A percentile compares a stretch with the other conserved stretches of the same genome.
Evolutionary conservation across 140 eudicot genomes (phyloP).

Genomic region (Flaveria floridana): DNA sequence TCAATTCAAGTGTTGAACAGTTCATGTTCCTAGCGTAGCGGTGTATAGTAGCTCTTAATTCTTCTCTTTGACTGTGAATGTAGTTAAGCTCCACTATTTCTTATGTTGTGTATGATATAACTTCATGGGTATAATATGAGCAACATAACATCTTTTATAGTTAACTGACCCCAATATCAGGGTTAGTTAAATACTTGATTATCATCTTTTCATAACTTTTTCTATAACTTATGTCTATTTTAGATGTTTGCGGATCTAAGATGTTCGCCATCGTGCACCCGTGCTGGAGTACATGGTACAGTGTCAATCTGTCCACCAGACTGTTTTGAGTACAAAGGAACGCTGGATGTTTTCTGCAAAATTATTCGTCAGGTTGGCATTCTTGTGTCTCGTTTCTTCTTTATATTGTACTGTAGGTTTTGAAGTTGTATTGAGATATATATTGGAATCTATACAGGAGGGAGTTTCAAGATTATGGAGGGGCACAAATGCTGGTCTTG

Average conservation of each 20-base stretch:
- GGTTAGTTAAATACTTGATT: background rate
- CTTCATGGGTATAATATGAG: background rate
- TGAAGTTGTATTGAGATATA: background rate
- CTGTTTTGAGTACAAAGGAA: constrained; percentile 97
- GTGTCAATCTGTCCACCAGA: constrained; percentile 96
- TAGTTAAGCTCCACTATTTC: background rate
- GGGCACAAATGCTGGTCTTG: constrained; percentile 94
- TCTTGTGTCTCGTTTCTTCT: background rate
- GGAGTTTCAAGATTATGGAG: constrained; percentile 78
- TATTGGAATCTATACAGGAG: constrained; percentile 49
- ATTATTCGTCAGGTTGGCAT: constrained; percentile 81
- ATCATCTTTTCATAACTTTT: background rate
- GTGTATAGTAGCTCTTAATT: background rate
- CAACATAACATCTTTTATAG: background rate
- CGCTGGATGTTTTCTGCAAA: constrained; percentile 85
- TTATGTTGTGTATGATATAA: constrained; percentile 7
- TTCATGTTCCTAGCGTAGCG: background rate
- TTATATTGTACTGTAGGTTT: background rate
- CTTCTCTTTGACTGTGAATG: background rate
- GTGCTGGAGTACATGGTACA: constrained; percentile 95
- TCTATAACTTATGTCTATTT: background rate
- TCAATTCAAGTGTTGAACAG: background rate
- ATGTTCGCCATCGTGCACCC: constrained; percentile 92
- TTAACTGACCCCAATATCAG: background rate
- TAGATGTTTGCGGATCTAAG: constrained; percentile 97